These are phyloP conservation scores for Entomortierella parvispora DNA, from an alignment of 192 early-diverging fungal species.

Conservation along the genomic window DNA sequence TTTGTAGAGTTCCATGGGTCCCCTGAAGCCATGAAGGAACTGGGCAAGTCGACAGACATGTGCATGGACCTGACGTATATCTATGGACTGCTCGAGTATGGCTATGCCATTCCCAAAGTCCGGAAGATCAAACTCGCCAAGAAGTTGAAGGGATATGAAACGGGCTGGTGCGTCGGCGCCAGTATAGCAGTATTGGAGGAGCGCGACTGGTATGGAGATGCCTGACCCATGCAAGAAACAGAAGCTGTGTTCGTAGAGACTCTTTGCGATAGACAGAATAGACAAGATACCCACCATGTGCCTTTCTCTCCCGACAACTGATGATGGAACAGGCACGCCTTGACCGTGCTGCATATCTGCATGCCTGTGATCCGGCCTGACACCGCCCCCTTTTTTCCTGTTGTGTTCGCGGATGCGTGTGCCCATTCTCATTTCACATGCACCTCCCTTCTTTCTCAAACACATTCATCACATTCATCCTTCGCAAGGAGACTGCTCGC, in stretches of 20 bases:
- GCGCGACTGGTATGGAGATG: constrained; percentile 28
- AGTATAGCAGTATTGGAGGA: constrained; percentile 85
- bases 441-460: not conserved
- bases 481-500: not conserved
- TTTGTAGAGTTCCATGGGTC: constrained; percentile 54
- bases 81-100: constrained; percentile 83
- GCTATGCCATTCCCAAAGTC: constrained; percentile 81
- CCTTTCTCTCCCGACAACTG: too few relatives aligned
- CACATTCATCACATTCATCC: not conserved
- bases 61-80: constrained; percentile 94
- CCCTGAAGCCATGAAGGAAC: constrained; percentile 63
- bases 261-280: too few relatives aligned
- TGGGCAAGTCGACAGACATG: constrained; percentile 72
- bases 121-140: constrained; percentile 85
- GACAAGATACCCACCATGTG: too few relatives aligned
- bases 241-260: too few relatives aligned
- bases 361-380: too few relatives aligned
- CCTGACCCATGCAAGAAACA: not conserved
- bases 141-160: constrained; percentile 93
- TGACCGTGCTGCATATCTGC: too few relatives aligned
- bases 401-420: too few relatives aligned
- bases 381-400: too few relatives aligned
- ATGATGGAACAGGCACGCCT: too few relatives aligned
- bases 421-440: too few relatives aligned
- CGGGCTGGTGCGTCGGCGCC: constrained; percentile 97